Conservation (phyloP, 129 eudicot genomes). For the Sambucus nigra region DNA sequence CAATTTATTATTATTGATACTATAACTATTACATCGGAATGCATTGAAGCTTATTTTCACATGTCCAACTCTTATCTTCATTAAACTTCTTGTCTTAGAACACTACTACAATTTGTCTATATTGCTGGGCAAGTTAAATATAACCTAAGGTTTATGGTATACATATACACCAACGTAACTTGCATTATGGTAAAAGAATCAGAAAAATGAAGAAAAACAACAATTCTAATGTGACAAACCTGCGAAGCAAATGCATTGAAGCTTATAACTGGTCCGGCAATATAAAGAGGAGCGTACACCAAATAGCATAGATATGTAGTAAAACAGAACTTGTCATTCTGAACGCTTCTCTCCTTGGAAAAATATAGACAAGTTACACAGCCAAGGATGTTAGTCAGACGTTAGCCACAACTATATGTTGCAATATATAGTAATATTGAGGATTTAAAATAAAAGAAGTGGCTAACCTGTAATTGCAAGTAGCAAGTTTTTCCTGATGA, state of each 20-base stretch:
- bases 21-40: no score
- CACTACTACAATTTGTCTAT: no score
- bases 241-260: slow-evolving; percentile 90
- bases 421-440: slow-evolving; percentile 1
- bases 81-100: no score
- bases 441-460: neutral
- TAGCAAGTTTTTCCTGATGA: slow-evolving; percentile 84
- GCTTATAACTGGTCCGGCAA: slow-evolving; percentile 91
- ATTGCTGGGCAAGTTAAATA: no score
- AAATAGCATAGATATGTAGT: slow-evolving; percentile 65
- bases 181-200: neutral
- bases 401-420: slow-evolving; percentile 1
- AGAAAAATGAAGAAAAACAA: slow-evolving; percentile 2
- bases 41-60: no score
- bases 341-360: slow-evolving; percentile 71
- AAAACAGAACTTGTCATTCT: slow-evolving; percentile 54
- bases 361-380: neutral
- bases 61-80: no score
- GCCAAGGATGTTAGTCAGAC: slow-evolving; percentile 3
- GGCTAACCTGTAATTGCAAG: slow-evolving; percentile 65
- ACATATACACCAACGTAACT: no score
- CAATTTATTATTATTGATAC: no score
- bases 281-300: slow-evolving; percentile 86
- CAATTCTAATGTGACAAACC: slow-evolving; percentile 36
- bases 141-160: no score